Evolutionary conservation across 2,329 filamentous ascomycete species (phyloP).

Genomic region (Fusarium staphyleae): DNA sequence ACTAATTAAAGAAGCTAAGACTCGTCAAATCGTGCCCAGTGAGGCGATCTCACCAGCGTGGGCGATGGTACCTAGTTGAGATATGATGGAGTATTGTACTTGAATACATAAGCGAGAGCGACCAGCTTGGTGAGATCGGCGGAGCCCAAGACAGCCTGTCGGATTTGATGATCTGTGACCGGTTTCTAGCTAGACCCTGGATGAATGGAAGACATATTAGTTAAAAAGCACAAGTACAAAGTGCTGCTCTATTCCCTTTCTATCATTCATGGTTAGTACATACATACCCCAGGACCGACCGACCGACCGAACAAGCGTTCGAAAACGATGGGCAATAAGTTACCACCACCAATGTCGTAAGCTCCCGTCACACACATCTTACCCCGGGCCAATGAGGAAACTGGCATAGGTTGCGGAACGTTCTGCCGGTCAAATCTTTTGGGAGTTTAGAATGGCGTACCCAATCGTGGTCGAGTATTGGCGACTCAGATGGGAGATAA

Average conservation of each 20-base stretch:
- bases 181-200: background rate
- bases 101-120: constrained; percentile 9
- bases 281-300: background rate
- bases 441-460: constrained; percentile 2
- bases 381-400: constrained; percentile 21
- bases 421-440: constrained; percentile 18
- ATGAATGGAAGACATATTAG: background rate
- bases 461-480: constrained; percentile 23
- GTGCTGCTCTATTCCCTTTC: background rate
- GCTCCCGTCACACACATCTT: constrained; percentile 26
- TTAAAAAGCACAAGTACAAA: background rate
- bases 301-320: constrained; percentile 1
- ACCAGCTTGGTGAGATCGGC: constrained; percentile 26
- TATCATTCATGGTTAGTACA: background rate
- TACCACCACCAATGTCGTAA: constrained; percentile 17
- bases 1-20: constrained; percentile 5
- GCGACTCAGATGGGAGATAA: constrained; percentile 13
- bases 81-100: constrained; percentile 21
- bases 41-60: constrained; percentile 18
- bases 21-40: constrained; percentile 1
- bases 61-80: constrained; percentile 35
- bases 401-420: constrained; percentile 8
- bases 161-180: constrained; percentile 5
- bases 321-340: constrained; percentile 11
- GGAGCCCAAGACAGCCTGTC: background rate